Evolutionary conservation across 208 protist species (phyloP).

Genomic region (Crithidia thermophila): DNA sequence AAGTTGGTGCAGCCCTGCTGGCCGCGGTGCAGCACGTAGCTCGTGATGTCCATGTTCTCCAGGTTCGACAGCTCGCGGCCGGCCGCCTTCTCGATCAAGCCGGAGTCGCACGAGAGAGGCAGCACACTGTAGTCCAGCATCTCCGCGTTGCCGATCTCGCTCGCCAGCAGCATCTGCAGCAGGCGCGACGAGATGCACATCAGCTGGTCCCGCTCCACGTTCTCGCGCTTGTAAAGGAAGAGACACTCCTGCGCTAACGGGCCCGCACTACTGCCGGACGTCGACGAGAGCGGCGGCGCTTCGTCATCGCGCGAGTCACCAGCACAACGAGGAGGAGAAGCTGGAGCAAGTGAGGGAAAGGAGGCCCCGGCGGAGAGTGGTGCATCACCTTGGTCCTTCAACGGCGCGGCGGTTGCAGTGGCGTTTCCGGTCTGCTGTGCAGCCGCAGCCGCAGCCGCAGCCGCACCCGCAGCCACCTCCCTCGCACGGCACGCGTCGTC

Average conservation of each 20-base stretch:
- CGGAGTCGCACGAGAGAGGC: slow-evolving; percentile 56
- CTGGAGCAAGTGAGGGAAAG: neutral
- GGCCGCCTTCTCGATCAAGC: slow-evolving; percentile 75
- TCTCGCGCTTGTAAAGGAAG: slow-evolving; percentile 81
- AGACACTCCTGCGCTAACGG: slow-evolving; percentile 19
- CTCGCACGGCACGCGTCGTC: neutral
- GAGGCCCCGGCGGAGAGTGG: neutral
- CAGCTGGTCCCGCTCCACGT: slow-evolving; percentile 77
- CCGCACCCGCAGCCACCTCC: neutral
- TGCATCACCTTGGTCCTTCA: neutral
- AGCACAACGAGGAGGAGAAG: no score
- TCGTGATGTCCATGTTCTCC: slow-evolving; percentile 37
- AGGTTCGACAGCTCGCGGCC: slow-evolving; percentile 43
- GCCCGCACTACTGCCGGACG: neutral
- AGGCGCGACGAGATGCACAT: slow-evolving; percentile 75
- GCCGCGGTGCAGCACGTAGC: slow-evolving; percentile 33
- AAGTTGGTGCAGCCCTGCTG: slow-evolving; percentile 42
- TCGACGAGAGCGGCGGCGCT: neutral
- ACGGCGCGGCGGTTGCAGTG: neutral
- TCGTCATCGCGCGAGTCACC: neutral
- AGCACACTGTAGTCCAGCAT: slow-evolving; percentile 75
- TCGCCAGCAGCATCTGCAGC: slow-evolving; percentile 57
- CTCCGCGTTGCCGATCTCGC: slow-evolving; percentile 43
- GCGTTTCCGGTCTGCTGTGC: no score
- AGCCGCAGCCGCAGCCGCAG: neutral